phyloP scores from a whole-genome alignment of 768 basidiomycete genomes.

The Vararia minispora region DNA sequence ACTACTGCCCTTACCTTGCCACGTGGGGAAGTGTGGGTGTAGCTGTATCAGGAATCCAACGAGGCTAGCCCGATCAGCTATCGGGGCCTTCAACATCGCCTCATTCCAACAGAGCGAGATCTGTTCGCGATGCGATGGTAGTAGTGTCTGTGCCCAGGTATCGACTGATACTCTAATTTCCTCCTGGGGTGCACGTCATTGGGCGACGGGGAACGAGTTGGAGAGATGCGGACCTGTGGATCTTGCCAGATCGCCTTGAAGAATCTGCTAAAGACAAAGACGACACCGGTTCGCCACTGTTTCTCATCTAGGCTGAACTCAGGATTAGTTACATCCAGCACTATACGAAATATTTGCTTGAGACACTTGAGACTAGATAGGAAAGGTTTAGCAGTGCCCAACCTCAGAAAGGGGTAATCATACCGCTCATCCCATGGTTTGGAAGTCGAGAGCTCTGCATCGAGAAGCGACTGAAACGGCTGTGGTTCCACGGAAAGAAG shows the following conservation, averaged over 20 bases:
- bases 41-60: slow-evolving; percentile 57
- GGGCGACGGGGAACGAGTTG: slow-evolving; percentile 1
- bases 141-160: slow-evolving; percentile 46
- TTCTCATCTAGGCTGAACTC: slow-evolving; percentile 50
- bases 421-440: slow-evolving; percentile 43
- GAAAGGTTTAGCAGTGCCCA: slow-evolving; percentile 1
- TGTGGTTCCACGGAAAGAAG: slow-evolving; percentile 51
- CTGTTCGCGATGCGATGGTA: slow-evolving; percentile 53
- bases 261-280: slow-evolving; percentile 46
- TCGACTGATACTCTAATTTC: slow-evolving; percentile 51
- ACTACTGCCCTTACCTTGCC: slow-evolving; percentile 49
- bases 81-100: slow-evolving; percentile 40
- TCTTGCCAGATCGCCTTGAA: slow-evolving; percentile 58
- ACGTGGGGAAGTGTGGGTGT: slow-evolving; percentile 53
- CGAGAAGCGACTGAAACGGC: slow-evolving; percentile 44
- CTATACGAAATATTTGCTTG: slow-evolving; percentile 48
- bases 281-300: slow-evolving; percentile 56
- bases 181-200: slow-evolving; percentile 33
- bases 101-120: slow-evolving; percentile 64
- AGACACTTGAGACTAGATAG: slow-evolving; percentile 36
- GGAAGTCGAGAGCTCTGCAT: slow-evolving; percentile 25
- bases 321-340: slow-evolving; percentile 55
- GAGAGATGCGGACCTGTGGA: slow-evolving; percentile 31
- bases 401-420: slow-evolving; percentile 6
- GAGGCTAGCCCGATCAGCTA: slow-evolving; percentile 45